Base-by-base conservation (phyloP, 768 basidiomycete genomes). In the Coprinopsis sp. region DNA sequence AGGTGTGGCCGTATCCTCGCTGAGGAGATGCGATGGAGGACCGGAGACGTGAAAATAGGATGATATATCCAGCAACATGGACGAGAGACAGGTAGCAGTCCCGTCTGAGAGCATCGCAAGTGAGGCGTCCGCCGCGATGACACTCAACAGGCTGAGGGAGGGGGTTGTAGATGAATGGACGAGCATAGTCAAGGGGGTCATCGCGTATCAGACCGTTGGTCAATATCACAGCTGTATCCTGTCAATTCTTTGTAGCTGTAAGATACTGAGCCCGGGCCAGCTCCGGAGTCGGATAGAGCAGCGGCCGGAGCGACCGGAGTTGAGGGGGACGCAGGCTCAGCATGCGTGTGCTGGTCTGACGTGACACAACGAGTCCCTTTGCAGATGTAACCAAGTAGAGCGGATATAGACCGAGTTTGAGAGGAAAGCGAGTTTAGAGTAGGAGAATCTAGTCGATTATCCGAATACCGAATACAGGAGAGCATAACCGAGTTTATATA, bases 91-190 rank as follows among this genome's bases (percentile, higher is more conserved):
- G 19, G 68, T 0, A 14, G 87, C 77, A 13, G 78, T 79, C 3
- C 84, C 83, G 24, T 85, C 72, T 49, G 77, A 71, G 3, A 96
- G 71, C 62, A 91, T 63, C 58, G 93, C 91, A 60, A 93, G 86
- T 0, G 88, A 84, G 51, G 82, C 84, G 37, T 82, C 78, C 10
- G 84, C 76, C 1, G 88, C 82, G 37, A 91, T 68, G 33, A 94
- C 75, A 57, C 82, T 91, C 11, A 84, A 76, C 54, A 81, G 79
- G 50, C 84, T 82, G 49, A 91, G 74, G 1, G 90, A n/a, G n/a
- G 0, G 95, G 97, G 2, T 92, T 96, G 67, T 92, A 97, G 41
- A 97, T 89, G 40, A 97, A 70, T 2, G 91, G 78, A 22, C 94
- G 77, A 0, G 92, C 92, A 64, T 94, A 98, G 61, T 97, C 97